Evolutionary conservation across 768 basidiomycete genomes (phyloP), one percentile per base, ranked within the genome.

Genomic region (Mycena sanguinolenta): DNA sequence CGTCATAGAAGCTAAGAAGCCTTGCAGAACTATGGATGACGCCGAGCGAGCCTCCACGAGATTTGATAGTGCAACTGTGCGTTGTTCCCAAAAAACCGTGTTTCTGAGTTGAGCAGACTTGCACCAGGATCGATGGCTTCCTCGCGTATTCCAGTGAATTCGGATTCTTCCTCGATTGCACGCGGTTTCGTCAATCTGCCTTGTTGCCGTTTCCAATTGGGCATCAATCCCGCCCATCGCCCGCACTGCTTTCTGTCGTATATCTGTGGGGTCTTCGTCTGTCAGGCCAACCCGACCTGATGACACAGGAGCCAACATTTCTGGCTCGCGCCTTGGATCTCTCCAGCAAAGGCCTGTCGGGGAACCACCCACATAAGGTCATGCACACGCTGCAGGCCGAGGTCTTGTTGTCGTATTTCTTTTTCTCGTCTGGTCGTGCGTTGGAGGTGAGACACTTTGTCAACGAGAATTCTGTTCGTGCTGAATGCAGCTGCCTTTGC

Each of bases 121-220:
- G 4, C 54, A 60, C 12, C 53, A 84, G 83, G 14, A 66, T 83
- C 53, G 76, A 80, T 50, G 73, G 46, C 3, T 87, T 93, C 74
- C 73, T 89, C 5, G 81, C 83, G n/a, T 82, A 87, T 70, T 82
- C 85, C 0, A 79, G 82, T 13, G 84, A 88, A 58, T 78, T 90
- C 49, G 89, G 89, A 0, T 87, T 92, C 66, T 92, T 91, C 77
- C 82, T 93, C 38, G 79, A 89, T 70, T 53, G 79, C 4, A 72
- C 79, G 7, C 85, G 89, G 4, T 88, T 92, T 65, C 80, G 82
- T 6, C 75, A 81, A 46, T 79, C 76, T 46, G 80, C 76, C 27
- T 74, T 83, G 10, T 77, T 81, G 13, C 71, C 77, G 19, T 71
- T 79, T 39, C 77, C 78, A 17, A 68, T 67, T 28, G 79, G 83